Evolutionary conservation across 2,329 filamentous ascomycete species (phyloP).

Genomic region (Setomelanomma holmii): DNA sequence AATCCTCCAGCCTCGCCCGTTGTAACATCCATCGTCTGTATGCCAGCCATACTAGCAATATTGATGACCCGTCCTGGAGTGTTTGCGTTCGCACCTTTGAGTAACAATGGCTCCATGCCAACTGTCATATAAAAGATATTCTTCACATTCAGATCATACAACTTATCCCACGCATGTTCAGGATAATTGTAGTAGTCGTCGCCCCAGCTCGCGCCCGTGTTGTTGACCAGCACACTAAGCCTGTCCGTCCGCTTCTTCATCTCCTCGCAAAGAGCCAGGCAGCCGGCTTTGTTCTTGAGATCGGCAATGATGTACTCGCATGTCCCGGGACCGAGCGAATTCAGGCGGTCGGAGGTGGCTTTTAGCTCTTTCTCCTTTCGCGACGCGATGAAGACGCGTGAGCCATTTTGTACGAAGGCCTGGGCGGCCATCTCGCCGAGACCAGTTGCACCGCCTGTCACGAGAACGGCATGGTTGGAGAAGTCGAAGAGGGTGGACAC

Average conservation of each 20-base stretch:
- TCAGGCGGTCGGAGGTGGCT: constrained; percentile 55
- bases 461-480: constrained; percentile 53
- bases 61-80: constrained; percentile 60
- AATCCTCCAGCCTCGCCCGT: constrained; percentile 58
- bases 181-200: constrained; percentile 66
- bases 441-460: constrained; percentile 60
- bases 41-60: constrained; percentile 58
- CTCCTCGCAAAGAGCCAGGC: constrained; percentile 57
- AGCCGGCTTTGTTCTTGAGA: constrained; percentile 60
- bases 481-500: constrained; percentile 46
- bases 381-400: constrained; percentile 61
- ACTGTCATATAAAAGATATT: constrained; percentile 58
- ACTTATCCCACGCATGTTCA: constrained; percentile 64
- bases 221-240: constrained; percentile 60
- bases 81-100: constrained; percentile 53
- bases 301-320: constrained; percentile 60
- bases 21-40: constrained; percentile 56
- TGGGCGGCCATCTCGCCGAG: constrained; percentile 64
- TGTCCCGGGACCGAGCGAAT: constrained; percentile 59
- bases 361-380: constrained; percentile 60
- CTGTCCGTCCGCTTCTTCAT: constrained; percentile 53
- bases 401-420: constrained; percentile 60
- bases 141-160: constrained; percentile 63
- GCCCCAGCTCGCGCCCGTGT: constrained; percentile 62
- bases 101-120: constrained; percentile 56